Evolutionary conservation across 2,329 filamentous ascomycete species (phyloP), one percentile per base, ranked within the genome.

Genomic region (Microsporum canis): DNA sequence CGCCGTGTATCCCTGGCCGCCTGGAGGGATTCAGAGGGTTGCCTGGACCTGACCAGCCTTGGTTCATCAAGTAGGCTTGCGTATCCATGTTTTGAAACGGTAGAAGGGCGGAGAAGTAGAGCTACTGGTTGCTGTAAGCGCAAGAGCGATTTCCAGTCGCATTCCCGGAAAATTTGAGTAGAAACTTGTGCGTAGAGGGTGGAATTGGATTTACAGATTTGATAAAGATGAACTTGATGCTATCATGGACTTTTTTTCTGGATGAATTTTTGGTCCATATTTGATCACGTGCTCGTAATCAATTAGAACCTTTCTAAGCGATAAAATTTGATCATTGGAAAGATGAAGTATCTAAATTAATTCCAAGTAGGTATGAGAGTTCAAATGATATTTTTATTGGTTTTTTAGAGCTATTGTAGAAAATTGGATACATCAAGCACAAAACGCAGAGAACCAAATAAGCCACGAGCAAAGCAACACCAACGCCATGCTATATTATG

Each of bases 41-140:
- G 65, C 92, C 92, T 41, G 85, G 83, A 66, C 92, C 92, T 62
- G 87, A 85, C 92, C 92, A 97, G 72, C 92, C 92, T 74, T 95
- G 91, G 67, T 85, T 83, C 66, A 86, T 85, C 67, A 97, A 85
- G 68, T 94, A 87, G 68, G 87, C 87, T 72, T 88, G 82, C 60
- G 91, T 88, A 75, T 97, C 83, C 91, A 97, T 96, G 57, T 58
- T 61, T 41, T 36, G 14, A 8, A 55, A 51, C 6, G 23, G 12
- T 10, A 14, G 4, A 17, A 36, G 17, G 14, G 33, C 4, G 57
- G 43, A 47, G 8, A 23, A 7, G 23, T 17, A 55, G 33, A 36
- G 33, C 17, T 36, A 14, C 14, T 5, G n/a, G n/a, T 7, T 5
- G 36, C 17, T 12, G 51, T 2, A 34, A 34, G 33, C 14, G 8